Base-by-base conservation (phyloP, 2,329 filamentous ascomycete species). In the Rutstroemia sydowiana region DNA sequence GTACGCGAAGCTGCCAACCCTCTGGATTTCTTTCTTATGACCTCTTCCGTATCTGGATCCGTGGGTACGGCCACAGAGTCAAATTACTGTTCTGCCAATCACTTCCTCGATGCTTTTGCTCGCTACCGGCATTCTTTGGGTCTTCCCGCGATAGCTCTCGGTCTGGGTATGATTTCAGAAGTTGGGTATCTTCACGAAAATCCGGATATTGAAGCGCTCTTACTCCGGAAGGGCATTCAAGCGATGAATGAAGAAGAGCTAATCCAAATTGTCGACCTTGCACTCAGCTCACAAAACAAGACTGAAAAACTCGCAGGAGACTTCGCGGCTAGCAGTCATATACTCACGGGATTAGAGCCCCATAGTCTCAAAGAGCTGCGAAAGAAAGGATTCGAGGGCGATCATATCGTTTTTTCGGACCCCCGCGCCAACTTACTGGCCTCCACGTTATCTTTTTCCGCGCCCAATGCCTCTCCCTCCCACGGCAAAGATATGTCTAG, bases 221-320 rank as follows among this genome's bases (percentile, higher is more conserved):
- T 72, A 5, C 54, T 60, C 5, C 65, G 69, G 9, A 68, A 65
- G 36, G 71, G 67, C 1, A 63, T 71, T 42, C 65, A 68, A 34
- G 59, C 66, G 0, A 57, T 71, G 30, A 64, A 63, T 39, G 55
- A 57, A 31, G 52, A 55, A 11, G 55, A 55, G 30, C 37, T 57
- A 11, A 34, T 57, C 11, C 48, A 54, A 30, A 23, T 56, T 5
- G 26, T 56, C 9, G 55, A 56, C 26, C 6, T 23, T 21, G 41
- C 41, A 18, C 13, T 44, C 26, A 44, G 28, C 41, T 44, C 41
- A n/a, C 16, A 28, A 16, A 30, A 30, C 14, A 44, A 23, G 26
- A 10, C 42, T 21, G 42, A 45, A 11, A 28, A 30, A 11, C 5
- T 32, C 28, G 21, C 26, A 11, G 26, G 26, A 28, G n/a, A 20